phyloP scores from a whole-genome alignment of 208 protist species.

The Acanthamoeba rhysodes region DNA sequence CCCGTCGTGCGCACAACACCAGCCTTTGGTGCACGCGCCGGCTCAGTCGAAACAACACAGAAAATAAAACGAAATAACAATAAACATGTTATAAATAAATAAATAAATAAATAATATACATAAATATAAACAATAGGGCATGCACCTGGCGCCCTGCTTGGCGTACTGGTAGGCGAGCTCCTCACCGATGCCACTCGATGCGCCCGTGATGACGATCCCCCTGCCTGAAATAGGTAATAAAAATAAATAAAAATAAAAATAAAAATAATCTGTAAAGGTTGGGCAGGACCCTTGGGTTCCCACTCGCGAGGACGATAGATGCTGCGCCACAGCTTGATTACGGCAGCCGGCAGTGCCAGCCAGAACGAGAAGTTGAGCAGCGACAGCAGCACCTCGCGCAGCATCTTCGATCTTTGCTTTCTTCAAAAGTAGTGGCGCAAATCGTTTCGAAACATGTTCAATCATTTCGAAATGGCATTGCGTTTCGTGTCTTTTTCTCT shows the following conservation, averaged over 20 bases:
- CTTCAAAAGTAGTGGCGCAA: too few relatives aligned
- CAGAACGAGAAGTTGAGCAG: slow-evolving; percentile 33
- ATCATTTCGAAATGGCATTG: background rate
- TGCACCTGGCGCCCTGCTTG: background rate
- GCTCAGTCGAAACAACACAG: background rate
- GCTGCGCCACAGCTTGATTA: background rate
- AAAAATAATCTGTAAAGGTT: background rate
- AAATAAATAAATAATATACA: background rate
- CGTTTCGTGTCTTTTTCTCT: background rate
- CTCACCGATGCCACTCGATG: slow-evolving; percentile 62
- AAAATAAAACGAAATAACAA: background rate
- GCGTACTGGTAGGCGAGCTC: slow-evolving; percentile 53
- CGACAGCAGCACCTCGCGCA: background rate
- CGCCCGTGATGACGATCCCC: slow-evolving; percentile 44
- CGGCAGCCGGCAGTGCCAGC: background rate
- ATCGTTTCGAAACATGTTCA: background rate
- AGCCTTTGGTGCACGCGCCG: background rate
- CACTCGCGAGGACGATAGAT: background rate
- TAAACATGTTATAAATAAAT: background rate
- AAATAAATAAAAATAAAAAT: too few relatives aligned
- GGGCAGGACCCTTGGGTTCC: background rate
- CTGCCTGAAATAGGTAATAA: too few relatives aligned
- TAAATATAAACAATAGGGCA: too few relatives aligned
- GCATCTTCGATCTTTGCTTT: background rate
- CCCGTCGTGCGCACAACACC: background rate